A percentile compares a stretch with the other conserved stretches of the same genome.
These are phyloP conservation scores for Hygrophorus russula DNA, from an alignment of 768 basidiomycete genomes.

Conservation along the genomic window DNA sequence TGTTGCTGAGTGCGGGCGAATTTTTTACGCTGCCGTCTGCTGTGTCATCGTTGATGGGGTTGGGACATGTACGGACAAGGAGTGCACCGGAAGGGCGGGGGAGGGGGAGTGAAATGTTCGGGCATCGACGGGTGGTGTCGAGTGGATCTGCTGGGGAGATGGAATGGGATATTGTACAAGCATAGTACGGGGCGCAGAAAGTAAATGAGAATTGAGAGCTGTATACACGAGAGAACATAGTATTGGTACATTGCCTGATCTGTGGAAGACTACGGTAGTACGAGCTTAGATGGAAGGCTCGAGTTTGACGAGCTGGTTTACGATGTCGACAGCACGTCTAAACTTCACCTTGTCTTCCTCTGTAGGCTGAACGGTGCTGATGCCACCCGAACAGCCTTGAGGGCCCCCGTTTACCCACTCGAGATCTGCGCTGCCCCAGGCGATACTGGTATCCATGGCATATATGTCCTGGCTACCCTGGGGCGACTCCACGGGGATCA, in stretches of 20 bases:
- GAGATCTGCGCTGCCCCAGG: conserved; percentile 44
- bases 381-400: conserved; percentile 45
- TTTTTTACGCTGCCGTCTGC: too few relatives aligned
- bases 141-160: too few relatives aligned
- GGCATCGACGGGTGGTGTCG: too few relatives aligned
- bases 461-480: conserved; percentile 66
- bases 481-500: conserved; percentile 42
- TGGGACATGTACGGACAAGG: too few relatives aligned
- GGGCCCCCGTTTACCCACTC: conserved; percentile 55
- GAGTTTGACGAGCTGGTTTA: conserved; percentile 33
- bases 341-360: conserved; percentile 59
- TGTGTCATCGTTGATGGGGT: too few relatives aligned
- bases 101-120: too few relatives aligned
- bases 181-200: too few relatives aligned
- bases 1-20: too few relatives aligned
- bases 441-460: conserved; percentile 54
- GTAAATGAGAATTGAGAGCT: too few relatives aligned
- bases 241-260: too few relatives aligned
- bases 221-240: neutral
- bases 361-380: conserved; percentile 36
- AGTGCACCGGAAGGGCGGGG: too few relatives aligned
- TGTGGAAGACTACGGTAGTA: conserved; percentile 9
- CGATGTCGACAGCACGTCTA: conserved; percentile 56
- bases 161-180: too few relatives aligned
- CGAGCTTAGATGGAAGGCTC: conserved; percentile 12